Base-by-base conservation (phyloP, 1,284 basidiomycete species). In the Austropuccinia psidii region DNA sequence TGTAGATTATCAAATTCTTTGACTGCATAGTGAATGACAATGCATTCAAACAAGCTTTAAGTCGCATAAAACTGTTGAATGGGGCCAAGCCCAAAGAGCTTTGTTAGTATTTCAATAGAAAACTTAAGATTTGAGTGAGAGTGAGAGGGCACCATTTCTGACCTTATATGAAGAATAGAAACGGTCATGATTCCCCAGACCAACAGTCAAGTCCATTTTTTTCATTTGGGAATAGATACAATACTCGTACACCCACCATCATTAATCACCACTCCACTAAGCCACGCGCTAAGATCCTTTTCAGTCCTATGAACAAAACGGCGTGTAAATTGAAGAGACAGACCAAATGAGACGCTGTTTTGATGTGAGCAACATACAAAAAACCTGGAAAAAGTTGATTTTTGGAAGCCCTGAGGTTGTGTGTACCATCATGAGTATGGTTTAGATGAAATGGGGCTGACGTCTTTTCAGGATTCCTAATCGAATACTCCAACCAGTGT, bases 141-240 rank as follows among this genome's bases (percentile, higher is more conserved):
- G 27, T 9, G 17, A 58, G 33, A n/a, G 9, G n/a, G 49, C 1
- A 6, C 24, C 0, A 69, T 19, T 15, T 60, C 68, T 15, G 29
- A 62, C 69, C 43, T 58, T 13, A 29, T 64, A 31, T 73, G 69
- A 9, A 73, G 43, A 24, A 73, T 19, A 9, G 69, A 73, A 24
- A 41, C 43, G 24, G 33, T 47, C 35, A 64, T 61, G 17, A 73
- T 50, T 45, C 43, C 47, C 5, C 27, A 17, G 15, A 73, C 60
- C 58, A 54, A 29, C 9, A 35, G 21, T 33, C 50, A 35, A 21
- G 55, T 49, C 43, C 50, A 43, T 41, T 8, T 37, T 27, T 43
- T 27, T 73, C 69, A 35, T 73, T 45, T 29, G 69, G 69, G 60
- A 61, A 73, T 21, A 58, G 69, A 47, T 73, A 64, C 24, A 73